A percentile compares a stretch with the other conserved stretches of the same genome.
phyloP scores from a whole-genome alignment of 345 rosid species.

The Abelmoschus esculentus region DNA sequence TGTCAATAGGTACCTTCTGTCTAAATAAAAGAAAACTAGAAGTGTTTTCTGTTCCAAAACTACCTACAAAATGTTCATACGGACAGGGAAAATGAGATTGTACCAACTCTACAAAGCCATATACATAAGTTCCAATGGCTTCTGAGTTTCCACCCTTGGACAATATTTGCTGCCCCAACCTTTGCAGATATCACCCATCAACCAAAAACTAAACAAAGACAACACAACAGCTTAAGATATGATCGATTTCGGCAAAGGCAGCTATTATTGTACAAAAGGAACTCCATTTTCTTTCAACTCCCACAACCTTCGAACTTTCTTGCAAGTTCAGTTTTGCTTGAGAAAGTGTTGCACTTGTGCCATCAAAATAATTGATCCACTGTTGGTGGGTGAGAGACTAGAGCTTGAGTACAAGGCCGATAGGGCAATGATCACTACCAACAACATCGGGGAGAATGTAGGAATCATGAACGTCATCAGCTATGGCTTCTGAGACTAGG shows the following conservation, averaged over 20 bases:
- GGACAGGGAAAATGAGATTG: background rate
- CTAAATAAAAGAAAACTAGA: no score
- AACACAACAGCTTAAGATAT: background rate
- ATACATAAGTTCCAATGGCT: background rate
- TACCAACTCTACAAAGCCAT: background rate
- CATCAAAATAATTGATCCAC: background rate
- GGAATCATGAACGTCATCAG: constrained; percentile 70
- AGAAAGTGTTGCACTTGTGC: background rate
- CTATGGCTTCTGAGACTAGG: constrained; percentile 74
- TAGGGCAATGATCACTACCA: constrained; percentile 91
- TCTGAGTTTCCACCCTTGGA: background rate
- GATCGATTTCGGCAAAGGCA: background rate
- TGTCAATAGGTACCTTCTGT: no score
- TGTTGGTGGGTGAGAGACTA: constrained; percentile 19
- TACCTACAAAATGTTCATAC: no score
- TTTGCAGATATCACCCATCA: background rate
- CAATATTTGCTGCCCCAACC: background rate
- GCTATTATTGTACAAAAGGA: background rate
- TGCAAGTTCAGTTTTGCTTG: background rate
- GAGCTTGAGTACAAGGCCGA: constrained; percentile 64
- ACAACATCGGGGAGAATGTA: constrained; percentile 74
- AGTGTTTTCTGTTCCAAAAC: no score
- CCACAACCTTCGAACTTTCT: background rate
- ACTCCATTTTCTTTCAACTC: background rate
- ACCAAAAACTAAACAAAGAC: background rate